phyloP scores from a whole-genome alignment of 2,329 filamentous ascomycete genomes.

The Epichloe brachyelytri region DNA sequence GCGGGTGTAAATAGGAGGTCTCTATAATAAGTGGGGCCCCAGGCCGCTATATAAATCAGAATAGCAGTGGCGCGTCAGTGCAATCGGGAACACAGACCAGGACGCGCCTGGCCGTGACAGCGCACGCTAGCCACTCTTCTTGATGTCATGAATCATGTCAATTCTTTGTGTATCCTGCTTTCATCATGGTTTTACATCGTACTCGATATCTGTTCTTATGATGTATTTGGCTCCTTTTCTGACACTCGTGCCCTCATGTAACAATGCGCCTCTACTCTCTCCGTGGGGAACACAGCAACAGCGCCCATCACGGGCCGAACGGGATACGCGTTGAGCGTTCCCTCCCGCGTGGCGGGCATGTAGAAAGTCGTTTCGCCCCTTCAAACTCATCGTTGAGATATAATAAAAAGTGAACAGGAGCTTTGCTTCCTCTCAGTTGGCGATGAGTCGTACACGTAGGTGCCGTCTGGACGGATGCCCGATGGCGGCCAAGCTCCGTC shows the following conservation, averaged over 20 bases:
- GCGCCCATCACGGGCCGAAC: slow-evolving; percentile 56
- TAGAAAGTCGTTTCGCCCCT: slow-evolving; percentile 63
- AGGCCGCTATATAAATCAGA: too few species aligned
- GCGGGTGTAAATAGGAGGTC: too few species aligned
- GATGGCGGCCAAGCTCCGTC: slow-evolving; percentile 63
- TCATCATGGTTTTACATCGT: slow-evolving; percentile 39
- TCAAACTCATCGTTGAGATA: slow-evolving; percentile 63
- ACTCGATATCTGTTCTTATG: slow-evolving; percentile 58
- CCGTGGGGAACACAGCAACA: slow-evolving; percentile 56
- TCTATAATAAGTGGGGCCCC: too few species aligned
- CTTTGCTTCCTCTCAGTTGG: slow-evolving; percentile 47
- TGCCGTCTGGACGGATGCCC: slow-evolving; percentile 42
- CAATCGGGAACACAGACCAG: too few species aligned
- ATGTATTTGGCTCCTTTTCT: slow-evolving; percentile 55
- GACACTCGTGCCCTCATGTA: slow-evolving; percentile 61
- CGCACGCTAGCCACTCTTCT: too few species aligned
- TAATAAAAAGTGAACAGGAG: slow-evolving; percentile 57
- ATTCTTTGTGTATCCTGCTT: neutral
- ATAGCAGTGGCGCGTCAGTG: too few species aligned
- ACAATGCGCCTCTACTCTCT: slow-evolving; percentile 48
- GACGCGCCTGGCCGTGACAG: too few species aligned
- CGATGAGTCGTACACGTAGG: slow-evolving; percentile 55
- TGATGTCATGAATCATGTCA: neutral
- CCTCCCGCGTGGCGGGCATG: slow-evolving; percentile 49
- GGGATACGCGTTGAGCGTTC: slow-evolving; percentile 55